Base-by-base conservation (phyloP, 192 early-diverging fungal species). In the Jimgerdemannia flammicorona region DNA sequence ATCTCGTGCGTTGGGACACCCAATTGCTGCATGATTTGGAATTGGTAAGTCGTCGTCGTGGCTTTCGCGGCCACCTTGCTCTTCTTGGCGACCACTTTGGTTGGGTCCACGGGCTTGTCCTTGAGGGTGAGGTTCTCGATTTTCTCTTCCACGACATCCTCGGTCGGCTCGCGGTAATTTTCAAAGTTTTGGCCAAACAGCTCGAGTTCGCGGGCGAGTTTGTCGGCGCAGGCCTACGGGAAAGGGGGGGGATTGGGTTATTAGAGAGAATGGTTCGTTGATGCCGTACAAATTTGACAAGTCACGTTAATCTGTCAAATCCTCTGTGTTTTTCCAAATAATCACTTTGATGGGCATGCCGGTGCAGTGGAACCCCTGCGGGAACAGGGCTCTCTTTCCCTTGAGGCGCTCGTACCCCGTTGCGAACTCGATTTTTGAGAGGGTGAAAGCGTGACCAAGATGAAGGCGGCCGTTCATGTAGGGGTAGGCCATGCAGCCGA, bases 271-370 rank as follows among this genome's bases (percentile, higher is more conserved):
- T 59, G 49, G 29, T 29, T 29, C 29, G 29, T 29, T 29, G 29
- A 0, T 29, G 29, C 29, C 29, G 29, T 29, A 29, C 29, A 71
- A 43, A 68, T 14, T 29, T 43, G 4, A 29, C 41, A 3, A 44
- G 54, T 69, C 44, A 19, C 63, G 64, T 73, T 73, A 3, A 44
- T n/a, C n/a, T 19, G 75, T 70, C 67, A 3, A 29, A 66, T 49
- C 7, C 67, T 65, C 10, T 29, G 39, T 88, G 29, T 29, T 29
- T 29, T 29, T 88, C 71, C 87, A 77, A 29, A 79, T 80, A 10
- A 80, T 78, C 73, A 94, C 93, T 87, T 95, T 97, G 87, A 99
- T 99, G 41, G 98, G 98, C 98, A 99, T 99, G 64, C 98, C 98
- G 8, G 98, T 98, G 68, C 92, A 94, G 77, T 99, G 98, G 91